A percentile compares a stretch with the other conserved stretches of the same genome.
These are phyloP conservation scores for Phyllostachys edulis DNA, from an alignment of 176 grass and related monocot genomes.

Conservation along the genomic window DNA sequence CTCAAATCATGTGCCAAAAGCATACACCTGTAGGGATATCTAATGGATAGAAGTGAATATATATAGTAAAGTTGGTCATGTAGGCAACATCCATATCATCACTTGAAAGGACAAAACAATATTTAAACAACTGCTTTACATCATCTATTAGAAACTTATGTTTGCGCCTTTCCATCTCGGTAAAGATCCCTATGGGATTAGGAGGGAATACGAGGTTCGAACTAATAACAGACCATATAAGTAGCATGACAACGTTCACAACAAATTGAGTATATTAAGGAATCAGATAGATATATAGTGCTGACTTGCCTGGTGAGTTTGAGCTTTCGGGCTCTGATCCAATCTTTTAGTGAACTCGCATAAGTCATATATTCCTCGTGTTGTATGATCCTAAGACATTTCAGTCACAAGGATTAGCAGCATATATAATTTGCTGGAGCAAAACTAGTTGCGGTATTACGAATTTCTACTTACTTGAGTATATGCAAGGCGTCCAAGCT, in stretches of 20 bases:
- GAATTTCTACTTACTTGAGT: constrained; percentile 61
- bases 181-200: neutral
- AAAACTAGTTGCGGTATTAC: constrained; percentile 17
- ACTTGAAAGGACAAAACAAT: neutral
- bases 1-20: neutral
- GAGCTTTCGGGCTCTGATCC: constrained; percentile 58
- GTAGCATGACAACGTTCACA: neutral
- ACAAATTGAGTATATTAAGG: neutral
- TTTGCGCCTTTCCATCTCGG: neutral
- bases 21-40: neutral
- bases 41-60: neutral
- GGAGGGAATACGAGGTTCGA: neutral
- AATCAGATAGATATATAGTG: neutral
- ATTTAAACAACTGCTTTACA: neutral
- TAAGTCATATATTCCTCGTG: constrained; percentile 75
- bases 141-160: neutral
- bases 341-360: constrained; percentile 76
- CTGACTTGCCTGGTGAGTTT: constrained; percentile 54
- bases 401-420: constrained; percentile 20
- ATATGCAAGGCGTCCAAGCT: constrained; percentile 65
- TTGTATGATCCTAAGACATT: constrained; percentile 63
- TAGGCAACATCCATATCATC: neutral
- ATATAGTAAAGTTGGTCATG: neutral
- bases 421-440: neutral
- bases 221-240: constrained; percentile 14